Percentiles rank a stretch among this genome's conserved stretches.
phyloP scores from a whole-genome alignment of 176 grass and related monocot species.

The Miscanthus lutarioriparius region DNA sequence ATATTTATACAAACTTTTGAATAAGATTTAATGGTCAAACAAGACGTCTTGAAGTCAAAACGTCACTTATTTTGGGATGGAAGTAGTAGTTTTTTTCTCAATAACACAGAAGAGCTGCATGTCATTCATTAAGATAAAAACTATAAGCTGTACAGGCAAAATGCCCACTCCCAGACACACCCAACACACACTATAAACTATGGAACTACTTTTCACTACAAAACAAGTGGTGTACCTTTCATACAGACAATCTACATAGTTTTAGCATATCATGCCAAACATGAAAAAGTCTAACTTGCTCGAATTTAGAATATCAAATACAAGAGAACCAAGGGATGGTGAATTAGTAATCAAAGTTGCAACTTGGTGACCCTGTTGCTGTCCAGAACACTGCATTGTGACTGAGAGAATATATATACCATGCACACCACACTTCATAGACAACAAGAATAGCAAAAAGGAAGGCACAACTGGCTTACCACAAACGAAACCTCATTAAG shows the following conservation, averaged over 20 bases:
- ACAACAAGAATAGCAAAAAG: slow-evolving; percentile 1
- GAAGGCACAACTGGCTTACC: slow-evolving; percentile 49
- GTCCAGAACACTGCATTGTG: background rate
- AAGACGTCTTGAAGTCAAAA: too few species aligned
- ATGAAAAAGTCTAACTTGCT: background rate
- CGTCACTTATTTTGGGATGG: too few species aligned
- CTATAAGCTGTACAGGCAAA: background rate
- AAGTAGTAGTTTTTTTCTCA: background rate
- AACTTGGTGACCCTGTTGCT: background rate
- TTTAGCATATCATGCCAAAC: background rate
- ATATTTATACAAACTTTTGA: too few species aligned
- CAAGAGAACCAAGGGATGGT: background rate
- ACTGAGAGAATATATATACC: background rate
- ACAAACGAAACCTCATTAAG: slow-evolving; percentile 88
- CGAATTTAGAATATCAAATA: background rate
- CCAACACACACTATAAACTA: background rate
- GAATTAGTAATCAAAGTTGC: background rate
- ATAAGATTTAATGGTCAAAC: too few species aligned
- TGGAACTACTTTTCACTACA: background rate
- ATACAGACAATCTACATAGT: background rate
- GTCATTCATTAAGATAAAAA: background rate
- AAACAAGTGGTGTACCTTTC: background rate
- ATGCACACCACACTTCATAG: slow-evolving; percentile 7
- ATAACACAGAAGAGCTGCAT: background rate
- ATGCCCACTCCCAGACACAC: background rate